A percentile compares a stretch with the other conserved stretches of the same genome.
Conservation (phyloP, 495 filamentous ascomycete species). For the Pyrenula massariospora region DNA sequence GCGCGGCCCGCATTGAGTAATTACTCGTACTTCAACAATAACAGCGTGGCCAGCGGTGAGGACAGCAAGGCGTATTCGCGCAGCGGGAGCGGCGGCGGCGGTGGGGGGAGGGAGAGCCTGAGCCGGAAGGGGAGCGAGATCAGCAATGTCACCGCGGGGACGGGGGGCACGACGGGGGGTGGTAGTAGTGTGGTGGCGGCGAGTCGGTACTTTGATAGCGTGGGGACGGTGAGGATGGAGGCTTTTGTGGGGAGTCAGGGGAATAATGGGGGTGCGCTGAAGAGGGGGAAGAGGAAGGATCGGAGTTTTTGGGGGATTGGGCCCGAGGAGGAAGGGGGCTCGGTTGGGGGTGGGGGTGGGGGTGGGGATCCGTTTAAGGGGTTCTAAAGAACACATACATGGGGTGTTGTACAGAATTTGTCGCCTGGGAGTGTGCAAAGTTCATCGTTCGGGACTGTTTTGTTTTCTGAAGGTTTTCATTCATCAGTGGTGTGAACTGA, state of each 20-base stretch:
- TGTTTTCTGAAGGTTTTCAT: no score
- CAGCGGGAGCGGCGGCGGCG: conserved; percentile 39
- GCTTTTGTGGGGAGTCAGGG: conserved; percentile 51
- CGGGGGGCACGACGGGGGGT: no score
- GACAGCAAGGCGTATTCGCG: conserved; percentile 15
- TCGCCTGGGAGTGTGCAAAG: no score
- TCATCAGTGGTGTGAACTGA: no score
- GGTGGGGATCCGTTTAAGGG: conserved; percentile 9
- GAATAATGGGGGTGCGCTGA: background rate
- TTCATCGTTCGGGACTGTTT: no score
- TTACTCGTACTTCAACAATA: no score
- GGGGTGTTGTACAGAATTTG: no score
- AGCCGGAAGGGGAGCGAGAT: conserved; percentile 30
- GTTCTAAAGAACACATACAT: no score
- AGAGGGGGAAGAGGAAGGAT: conserved; percentile 1
- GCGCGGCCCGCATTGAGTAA: conserved; percentile 1
- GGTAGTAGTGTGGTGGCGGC: no score
- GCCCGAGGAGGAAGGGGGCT: conserved; percentile 14
- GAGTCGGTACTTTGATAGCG: conserved; percentile 40
- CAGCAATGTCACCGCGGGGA: background rate
- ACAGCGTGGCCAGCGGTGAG: background rate
- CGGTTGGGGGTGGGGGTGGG: conserved; percentile 18
- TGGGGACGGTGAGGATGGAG: conserved; percentile 94
- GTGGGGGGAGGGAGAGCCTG: conserved; percentile 30
- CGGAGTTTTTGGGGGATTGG: conserved; percentile 7